Evolutionary conservation across 192 early-diverging fungal genomes (phyloP).

Genomic region (Backusella australiensis): DNA sequence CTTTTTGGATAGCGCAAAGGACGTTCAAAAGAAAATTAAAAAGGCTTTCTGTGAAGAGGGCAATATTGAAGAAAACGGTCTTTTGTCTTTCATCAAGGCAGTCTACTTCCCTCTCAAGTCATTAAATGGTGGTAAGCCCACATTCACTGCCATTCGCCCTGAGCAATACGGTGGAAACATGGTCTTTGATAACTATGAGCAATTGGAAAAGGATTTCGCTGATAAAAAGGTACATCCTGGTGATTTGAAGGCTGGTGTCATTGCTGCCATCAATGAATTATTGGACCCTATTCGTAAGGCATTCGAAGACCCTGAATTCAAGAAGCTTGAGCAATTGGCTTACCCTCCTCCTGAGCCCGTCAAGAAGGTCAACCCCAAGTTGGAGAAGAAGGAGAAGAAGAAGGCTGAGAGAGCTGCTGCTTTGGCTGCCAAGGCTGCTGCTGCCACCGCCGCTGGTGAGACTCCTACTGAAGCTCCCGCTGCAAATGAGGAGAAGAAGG

Average conservation of each 20-base stretch:
- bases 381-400: conserved; percentile 19
- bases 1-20: conserved; percentile 80
- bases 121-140: conserved; percentile 54
- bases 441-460: background rate
- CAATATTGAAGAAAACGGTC: conserved; percentile 88
- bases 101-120: conserved; percentile 88
- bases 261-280: conserved; percentile 79
- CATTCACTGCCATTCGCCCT: conserved; percentile 69
- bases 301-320: conserved; percentile 70
- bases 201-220: conserved; percentile 82
- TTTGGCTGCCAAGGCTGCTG: conserved; percentile 12
- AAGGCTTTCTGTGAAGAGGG: conserved; percentile 98
- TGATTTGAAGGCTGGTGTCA: conserved; percentile 88
- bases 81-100: conserved; percentile 84
- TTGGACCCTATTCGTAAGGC: conserved; percentile 85
- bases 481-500: background rate
- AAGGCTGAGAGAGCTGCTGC: conserved; percentile 19
- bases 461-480: background rate
- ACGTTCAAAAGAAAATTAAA: conserved; percentile 82
- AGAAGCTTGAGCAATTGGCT: conserved; percentile 71
- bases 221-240: conserved; percentile 89
- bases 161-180: conserved; percentile 94
- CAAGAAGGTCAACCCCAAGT: conserved; percentile 12
- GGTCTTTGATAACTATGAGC: conserved; percentile 65
- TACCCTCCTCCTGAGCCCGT: conserved; percentile 62